Percentiles rank a stretch among this genome's conserved stretches.
Evolutionary conservation across 495 filamentous ascomycete genomes (phyloP).

Genomic region (Hypoxylon lienhwacheense): DNA sequence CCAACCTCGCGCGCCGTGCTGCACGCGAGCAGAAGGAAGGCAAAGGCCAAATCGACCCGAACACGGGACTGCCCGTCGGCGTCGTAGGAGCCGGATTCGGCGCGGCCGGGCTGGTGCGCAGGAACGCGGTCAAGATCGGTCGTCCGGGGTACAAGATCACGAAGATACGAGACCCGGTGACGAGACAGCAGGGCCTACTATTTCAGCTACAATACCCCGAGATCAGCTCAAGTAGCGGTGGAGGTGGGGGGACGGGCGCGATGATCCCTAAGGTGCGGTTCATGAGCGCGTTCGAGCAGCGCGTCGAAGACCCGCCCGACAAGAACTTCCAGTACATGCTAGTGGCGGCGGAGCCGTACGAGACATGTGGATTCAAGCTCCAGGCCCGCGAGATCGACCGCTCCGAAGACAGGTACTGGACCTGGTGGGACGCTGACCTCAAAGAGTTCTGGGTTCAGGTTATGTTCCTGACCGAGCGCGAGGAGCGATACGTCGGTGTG

Average conservation of each 20-base stretch:
- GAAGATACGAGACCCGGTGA: constrained; percentile 87
- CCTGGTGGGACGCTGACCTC: constrained; percentile 91
- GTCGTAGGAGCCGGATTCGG: constrained; percentile 71
- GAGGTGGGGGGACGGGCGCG: constrained; percentile 66
- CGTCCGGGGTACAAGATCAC: constrained; percentile 98
- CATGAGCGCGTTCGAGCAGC: constrained; percentile 97
- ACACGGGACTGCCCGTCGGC: constrained; percentile 74
- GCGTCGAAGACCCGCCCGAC: constrained; percentile 92
- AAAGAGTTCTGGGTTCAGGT: constrained; percentile 99
- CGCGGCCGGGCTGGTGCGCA: constrained; percentile 61
- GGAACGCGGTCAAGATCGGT: constrained; percentile 96
- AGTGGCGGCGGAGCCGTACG: constrained; percentile 95
- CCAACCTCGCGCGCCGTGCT: constrained; percentile 94
- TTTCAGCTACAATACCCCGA: constrained; percentile 97
- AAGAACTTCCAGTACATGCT: constrained; percentile 92
- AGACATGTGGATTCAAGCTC: constrained; percentile 94
- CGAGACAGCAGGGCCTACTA: constrained; percentile 82
- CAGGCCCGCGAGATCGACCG: constrained; percentile 94
- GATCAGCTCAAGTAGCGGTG: too few species aligned
- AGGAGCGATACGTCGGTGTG: constrained; percentile 92
- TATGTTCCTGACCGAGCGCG: constrained; percentile 97
- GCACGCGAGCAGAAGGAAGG: constrained; percentile 92
- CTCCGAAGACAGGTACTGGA: constrained; percentile 82
- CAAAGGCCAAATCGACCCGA: constrained; percentile 68
- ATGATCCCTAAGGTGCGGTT: constrained; percentile 85